Base-by-base conservation (phyloP, 192 early-diverging fungal species). In the Backusella australiensis region DNA sequence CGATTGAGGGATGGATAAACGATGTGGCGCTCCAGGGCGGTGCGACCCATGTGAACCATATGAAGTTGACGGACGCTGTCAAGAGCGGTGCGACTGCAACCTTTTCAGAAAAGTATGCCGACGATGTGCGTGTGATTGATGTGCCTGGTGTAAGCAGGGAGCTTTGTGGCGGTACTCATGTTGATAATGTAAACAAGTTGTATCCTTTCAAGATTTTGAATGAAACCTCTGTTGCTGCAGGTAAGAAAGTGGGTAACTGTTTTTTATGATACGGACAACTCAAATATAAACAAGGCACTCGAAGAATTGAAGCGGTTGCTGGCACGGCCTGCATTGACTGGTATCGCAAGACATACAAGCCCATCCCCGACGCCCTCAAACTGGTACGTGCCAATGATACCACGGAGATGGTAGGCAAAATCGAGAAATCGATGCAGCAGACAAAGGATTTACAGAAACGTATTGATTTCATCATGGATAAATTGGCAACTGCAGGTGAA, bases 261-360 rank as follows among this genome's bases (percentile, higher is more conserved):
- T 44, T 29, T 39, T 9, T 11, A 3, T 32, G 32, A 32, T 32
- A 32, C 1, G 32, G 38, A 12, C 8, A 11, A 11, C 38, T 39
- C 38, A 39, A 44, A 44, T 14, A 49, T 49, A 49, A 19, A 19
- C 4, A 14, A 86, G 85, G 86, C 15, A 88, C 87, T 17, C 73
- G 89, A n/a, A 81, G 89, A 34, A 90, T 90, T 68, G 89, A 90
- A 68, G 89, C 89, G 0, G 84, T 86, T 12, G 89, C 86, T 2
- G 89, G 89, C 0, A 56, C 49, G 6, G 69, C 87, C 0, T 82
- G 83, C 34, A 68, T 84, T 23, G 78, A 81, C 0, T 85, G 82
- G 73, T 82, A 87, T 68, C 77, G 84, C 53, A 76, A 83, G 17
- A 79, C 87, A 36, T 83, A 86, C 76, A 34, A 79, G 23, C 82